These are phyloP conservation scores for Starmerella vaccinii DNA, from an alignment of 805 yeast species.

Conservation along the genomic window DNA sequence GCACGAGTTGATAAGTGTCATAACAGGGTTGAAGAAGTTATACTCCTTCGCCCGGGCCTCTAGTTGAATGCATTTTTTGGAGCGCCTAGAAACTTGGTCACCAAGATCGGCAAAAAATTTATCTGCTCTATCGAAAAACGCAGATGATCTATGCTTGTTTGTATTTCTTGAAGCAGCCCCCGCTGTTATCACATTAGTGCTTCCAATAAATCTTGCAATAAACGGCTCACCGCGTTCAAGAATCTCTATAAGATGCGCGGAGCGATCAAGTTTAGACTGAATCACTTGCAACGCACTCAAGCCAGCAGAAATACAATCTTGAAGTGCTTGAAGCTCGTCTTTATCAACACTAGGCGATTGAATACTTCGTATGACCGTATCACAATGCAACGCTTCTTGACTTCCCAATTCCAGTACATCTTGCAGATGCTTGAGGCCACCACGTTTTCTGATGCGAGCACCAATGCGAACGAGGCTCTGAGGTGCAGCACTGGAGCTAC, in stretches of 20 bases:
- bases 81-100: background rate
- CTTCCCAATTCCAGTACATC: background rate
- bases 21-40: background rate
- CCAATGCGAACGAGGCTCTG: slow-evolving; percentile 36
- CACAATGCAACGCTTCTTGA: slow-evolving; percentile 1
- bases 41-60: background rate
- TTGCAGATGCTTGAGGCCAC: background rate
- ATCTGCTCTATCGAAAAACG: background rate
- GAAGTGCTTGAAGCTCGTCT: background rate
- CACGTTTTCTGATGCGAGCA: background rate
- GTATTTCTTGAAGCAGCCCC: background rate
- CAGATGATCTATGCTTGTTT: background rate
- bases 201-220: background rate
- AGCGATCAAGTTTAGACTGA: background rate
- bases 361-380: background rate
- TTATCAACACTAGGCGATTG: background rate
- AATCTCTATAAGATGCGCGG: background rate
- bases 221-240: background rate
- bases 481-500: slow-evolving; percentile 49
- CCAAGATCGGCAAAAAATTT: background rate
- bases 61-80: background rate
- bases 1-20: background rate
- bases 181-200: background rate
- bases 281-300: background rate
- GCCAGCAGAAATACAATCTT: background rate